A percentile compares a stretch with the other conserved stretches of the same genome.
Evolutionary conservation across 148 eudicot species (phyloP).

Genomic region (Vaccinium vitisidaea): DNA sequence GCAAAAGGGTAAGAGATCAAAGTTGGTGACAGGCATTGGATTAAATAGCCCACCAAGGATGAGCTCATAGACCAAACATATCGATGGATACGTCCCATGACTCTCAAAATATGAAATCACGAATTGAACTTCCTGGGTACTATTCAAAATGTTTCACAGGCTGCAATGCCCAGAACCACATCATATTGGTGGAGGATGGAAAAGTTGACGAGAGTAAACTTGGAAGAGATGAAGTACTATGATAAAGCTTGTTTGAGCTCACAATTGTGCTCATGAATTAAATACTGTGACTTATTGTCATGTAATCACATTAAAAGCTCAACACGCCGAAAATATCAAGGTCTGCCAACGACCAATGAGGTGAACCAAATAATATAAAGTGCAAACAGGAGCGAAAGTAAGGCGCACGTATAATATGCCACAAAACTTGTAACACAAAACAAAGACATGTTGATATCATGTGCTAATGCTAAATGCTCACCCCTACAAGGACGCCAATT

Average conservation of each 20-base stretch:
- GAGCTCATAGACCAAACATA: not conserved
- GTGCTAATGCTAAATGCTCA: conserved; percentile 34
- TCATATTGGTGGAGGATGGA: not conserved
- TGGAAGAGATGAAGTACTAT: too few species aligned
- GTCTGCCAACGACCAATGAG: not conserved
- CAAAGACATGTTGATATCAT: conserved; percentile 1
- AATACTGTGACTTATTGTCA: not conserved
- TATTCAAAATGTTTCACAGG: not conserved
- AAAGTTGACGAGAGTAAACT: not conserved
- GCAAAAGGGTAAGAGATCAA: not conserved
- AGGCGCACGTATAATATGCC: not conserved
- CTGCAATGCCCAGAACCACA: not conserved
- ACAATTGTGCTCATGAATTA: not conserved
- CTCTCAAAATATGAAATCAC: not conserved
- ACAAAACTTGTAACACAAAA: not conserved
- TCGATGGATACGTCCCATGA: not conserved
- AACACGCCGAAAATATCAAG: not conserved
- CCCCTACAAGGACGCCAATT: conserved; percentile 97
- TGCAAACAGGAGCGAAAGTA: not conserved
- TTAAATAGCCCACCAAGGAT: not conserved
- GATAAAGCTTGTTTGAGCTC: not conserved
- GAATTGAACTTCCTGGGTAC: not conserved
- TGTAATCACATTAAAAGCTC: not conserved
- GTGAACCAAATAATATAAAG: not conserved
- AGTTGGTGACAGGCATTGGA: not conserved